Conservation (phyloP, 306 rosid species). For the Neltuma alba region DNA sequence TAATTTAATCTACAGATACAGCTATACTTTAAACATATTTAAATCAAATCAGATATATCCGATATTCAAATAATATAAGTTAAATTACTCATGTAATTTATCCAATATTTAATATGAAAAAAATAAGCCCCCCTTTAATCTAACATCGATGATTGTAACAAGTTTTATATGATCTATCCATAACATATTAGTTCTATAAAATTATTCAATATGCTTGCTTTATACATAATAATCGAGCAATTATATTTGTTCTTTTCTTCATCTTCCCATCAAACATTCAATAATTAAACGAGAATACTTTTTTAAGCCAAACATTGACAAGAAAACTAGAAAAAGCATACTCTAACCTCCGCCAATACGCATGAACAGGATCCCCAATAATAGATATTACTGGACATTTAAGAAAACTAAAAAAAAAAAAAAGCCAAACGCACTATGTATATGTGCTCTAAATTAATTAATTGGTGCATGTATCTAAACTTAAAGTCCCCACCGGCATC, state of each 20-base stretch:
- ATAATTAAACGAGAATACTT: background rate
- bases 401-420: background rate
- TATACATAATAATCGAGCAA: too few relatives aligned
- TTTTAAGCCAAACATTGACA: background rate
- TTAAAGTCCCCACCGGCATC: background rate
- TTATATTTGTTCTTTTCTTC: background rate
- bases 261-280: background rate
- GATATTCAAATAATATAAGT: too few relatives aligned
- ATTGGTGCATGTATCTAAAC: background rate
- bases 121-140: too few relatives aligned
- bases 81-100: too few relatives aligned
- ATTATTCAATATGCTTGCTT: background rate
- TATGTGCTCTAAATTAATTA: background rate
- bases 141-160: too few relatives aligned
- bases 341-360: background rate
- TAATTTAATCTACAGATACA: too few relatives aligned
- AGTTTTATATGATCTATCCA: too few relatives aligned
- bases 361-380: background rate
- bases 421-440: background rate
- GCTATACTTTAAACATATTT: too few relatives aligned
- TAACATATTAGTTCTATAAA: too few relatives aligned
- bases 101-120: too few relatives aligned
- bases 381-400: background rate
- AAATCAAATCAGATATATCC: too few relatives aligned
- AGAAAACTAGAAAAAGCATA: background rate